A percentile compares a stretch with the other conserved stretches of the same genome.
Conservation (phyloP, 345 rosid genomes). For the Camelina sativa region DNA sequence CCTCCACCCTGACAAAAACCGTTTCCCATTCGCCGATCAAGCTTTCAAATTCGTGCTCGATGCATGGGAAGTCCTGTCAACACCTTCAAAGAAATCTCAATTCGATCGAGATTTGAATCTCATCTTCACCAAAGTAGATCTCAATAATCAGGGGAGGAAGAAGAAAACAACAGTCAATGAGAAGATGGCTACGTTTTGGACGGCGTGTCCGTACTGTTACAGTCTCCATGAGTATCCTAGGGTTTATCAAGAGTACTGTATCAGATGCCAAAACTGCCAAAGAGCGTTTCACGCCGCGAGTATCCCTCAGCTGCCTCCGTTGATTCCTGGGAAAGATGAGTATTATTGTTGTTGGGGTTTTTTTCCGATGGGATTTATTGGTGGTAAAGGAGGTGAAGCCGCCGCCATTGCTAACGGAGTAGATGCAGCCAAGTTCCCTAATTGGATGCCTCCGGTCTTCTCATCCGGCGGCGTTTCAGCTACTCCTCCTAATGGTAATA, state of each 20-base stretch:
- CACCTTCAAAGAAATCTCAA: slow-evolving; percentile 54
- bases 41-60: slow-evolving; percentile 84
- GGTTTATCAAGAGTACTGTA: slow-evolving; percentile 79
- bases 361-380: slow-evolving; percentile 73
- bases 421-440: slow-evolving; percentile 49
- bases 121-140: slow-evolving; percentile 67
- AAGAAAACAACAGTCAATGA: slow-evolving; percentile 40
- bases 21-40: slow-evolving; percentile 68
- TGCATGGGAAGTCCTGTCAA: slow-evolving; percentile 83
- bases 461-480: slow-evolving; percentile 25
- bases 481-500: slow-evolving; percentile 17
- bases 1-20: slow-evolving; percentile 90
- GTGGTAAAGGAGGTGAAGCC: slow-evolving; percentile 39
- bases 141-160: slow-evolving; percentile 21
- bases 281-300: slow-evolving; percentile 76
- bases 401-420: slow-evolving; percentile 18
- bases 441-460: slow-evolving; percentile 62
- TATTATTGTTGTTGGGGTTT: slow-evolving; percentile 89
- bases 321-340: slow-evolving; percentile 79
- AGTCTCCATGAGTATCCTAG: slow-evolving; percentile 75
- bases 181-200: slow-evolving; percentile 75
- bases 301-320: slow-evolving; percentile 67
- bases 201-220: slow-evolving; percentile 90
- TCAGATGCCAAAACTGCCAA: slow-evolving; percentile 73
- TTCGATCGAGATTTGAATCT: slow-evolving; percentile 66